A percentile compares a stretch with the other conserved stretches of the same genome.
Conservation (phyloP, 345 rosid genomes). For the Arabidopsis thaliana region TAIR10.1 NC_003071.7:18454501-18455000, state of each 20-base stretch:
- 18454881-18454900: background rate
- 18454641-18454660: conserved; percentile 22
- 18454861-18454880: conserved; percentile 5
- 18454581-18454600: conserved; percentile 46
- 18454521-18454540: conserved; percentile 72
- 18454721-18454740: conserved; percentile 36
- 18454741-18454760: conserved; percentile 56
- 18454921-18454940: conserved; percentile 7
- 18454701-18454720: conserved; percentile 6
- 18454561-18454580: conserved; percentile 31
- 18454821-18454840: background rate
- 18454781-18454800: conserved; percentile 7
- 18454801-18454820: background rate
- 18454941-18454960: background rate
- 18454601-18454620: conserved; percentile 41
- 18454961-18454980: background rate
- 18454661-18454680: conserved; percentile 19
- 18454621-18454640: background rate
- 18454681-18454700: conserved; percentile 41
- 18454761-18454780: conserved; percentile 49
- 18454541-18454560: conserved; percentile 48
- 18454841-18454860: background rate
- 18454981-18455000: background rate
- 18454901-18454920: background rate
- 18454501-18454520: conserved; percentile 85